Evolutionary conservation across 2,329 filamentous ascomycete species (phyloP), one percentile per base, ranked within the genome.

Genomic region (Aspergillus thermomutatus): DNA sequence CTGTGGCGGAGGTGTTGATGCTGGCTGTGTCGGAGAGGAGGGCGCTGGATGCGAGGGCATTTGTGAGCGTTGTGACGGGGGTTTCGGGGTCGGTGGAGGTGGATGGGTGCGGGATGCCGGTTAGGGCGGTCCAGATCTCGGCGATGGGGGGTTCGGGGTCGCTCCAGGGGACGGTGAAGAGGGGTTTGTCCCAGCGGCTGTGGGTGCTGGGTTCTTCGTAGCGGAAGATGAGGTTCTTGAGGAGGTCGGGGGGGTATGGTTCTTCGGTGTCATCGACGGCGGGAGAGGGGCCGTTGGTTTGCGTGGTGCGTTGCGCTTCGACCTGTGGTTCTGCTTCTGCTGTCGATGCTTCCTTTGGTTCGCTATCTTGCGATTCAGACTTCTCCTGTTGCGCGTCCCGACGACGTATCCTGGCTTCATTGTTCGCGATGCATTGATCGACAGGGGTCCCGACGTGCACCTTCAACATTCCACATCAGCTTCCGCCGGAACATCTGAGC

Each of bases 131-230:
- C 83, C 84, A 88, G 62, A 88, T 87, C 45, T 82, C 79, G 46
- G 82, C 79, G 57, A 77, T 78, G 10, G 83, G 84, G 6, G 83
- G 83, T 17, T 77, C 75, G 6, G 77, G 66, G 65, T 87, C 85
- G 55, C 80, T 77, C 63, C 79, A 81, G 5, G 83, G 80, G 1
- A 87, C 80, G 9, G 83, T 85, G 75, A 87, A 88, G 21, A 87
- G 79, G 0, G 85, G 85, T 49, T 83, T 84, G 68, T 88, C 85
- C 85, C 85, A 88, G 51, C 85, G 79, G 49, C 78, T 84, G 78
- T 86, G 83, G 40, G 82, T 84, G 66, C 83, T 85, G n/a, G 85
- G 85, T 72, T 87, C 85, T 73, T 88, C 85, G 67, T 87, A 87
- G 57, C 85, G 79, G 72, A 85, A 87, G 63, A 86, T 80, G 46